Evolutionary conservation across 2,329 filamentous ascomycete genomes (phyloP), one percentile per base, ranked within the genome.

Genomic region (Dryadomyces sulphureus): DNA sequence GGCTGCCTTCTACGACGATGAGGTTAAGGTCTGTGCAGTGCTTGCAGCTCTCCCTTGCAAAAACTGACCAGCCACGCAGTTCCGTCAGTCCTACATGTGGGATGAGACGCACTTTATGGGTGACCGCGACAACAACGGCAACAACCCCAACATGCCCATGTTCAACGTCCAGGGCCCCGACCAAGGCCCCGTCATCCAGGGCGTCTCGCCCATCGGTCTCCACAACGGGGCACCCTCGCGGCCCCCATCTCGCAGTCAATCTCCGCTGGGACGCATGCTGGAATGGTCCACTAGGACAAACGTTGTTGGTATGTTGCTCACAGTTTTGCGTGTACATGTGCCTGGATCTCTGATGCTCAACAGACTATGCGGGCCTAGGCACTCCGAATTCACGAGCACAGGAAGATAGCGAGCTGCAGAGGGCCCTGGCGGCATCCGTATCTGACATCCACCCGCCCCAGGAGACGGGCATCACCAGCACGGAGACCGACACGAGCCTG

Each of bases 181-280:
- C 53, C 65, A 68, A 47, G 60, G 59, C 49, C 56, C 56, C 32
- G 55, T 68, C 32, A 64, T 71, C 27, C 64, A 68, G 38, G 66
- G 67, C 19, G 58, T 65, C 11, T 62, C 67, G 7, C 63, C 67
- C 2, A 63, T 64, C 34, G 58, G 60, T 40, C 67, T 68, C 48
- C 62, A 61, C 32, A 60, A 61, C 8, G 64, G 62, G 24, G 69
- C 72, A 5, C 73, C 74, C 0, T 79, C 77, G 17, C 67, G 77
- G 47, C 77, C 77, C n/a, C 77, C 77, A 1, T 81, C 77, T 20
- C 65, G 76, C 58, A 70, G 70, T 51, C 67, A 66, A 54, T 79
- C 77, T 30, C 75, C 77, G 8, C 57, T 78, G 48, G 65, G 68
- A 57, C 71, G 62, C 53, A 61, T 73, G 50, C 61, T 68, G 52